Evolutionary conservation across 805 yeast genomes (phyloP).

Genomic region (Yarrowia osloensis): DNA sequence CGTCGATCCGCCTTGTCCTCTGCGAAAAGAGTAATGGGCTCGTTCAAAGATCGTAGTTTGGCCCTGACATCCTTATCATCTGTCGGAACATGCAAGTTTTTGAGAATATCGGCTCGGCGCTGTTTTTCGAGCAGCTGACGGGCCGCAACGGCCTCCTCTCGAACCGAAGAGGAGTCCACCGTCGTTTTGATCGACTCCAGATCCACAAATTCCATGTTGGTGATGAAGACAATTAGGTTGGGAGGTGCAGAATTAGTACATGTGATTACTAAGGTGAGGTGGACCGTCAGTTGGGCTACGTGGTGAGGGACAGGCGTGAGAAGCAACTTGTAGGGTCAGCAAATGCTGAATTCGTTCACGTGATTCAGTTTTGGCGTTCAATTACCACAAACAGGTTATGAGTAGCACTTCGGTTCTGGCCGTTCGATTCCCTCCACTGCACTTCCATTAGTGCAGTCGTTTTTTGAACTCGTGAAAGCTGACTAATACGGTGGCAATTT

Average conservation of each 20-base stretch:
- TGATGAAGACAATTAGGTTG: constrained; percentile 7
- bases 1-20: constrained; percentile 67
- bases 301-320: too few relatives aligned
- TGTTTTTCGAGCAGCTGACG: constrained; percentile 21
- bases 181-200: constrained; percentile 28
- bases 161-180: constrained; percentile 14
- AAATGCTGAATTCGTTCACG: too few relatives aligned
- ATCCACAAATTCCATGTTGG: constrained; percentile 26
- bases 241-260: constrained; percentile 15
- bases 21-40: constrained; percentile 58
- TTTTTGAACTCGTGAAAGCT: too few relatives aligned
- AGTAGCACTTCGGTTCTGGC: neutral
- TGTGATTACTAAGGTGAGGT: neutral
- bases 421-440: neutral
- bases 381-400: neutral
- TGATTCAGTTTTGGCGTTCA: too few relatives aligned
- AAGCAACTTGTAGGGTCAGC: too few relatives aligned
- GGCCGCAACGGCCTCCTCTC: constrained; percentile 26
- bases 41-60: constrained; percentile 52
- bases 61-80: constrained; percentile 62
- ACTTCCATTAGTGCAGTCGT: too few relatives aligned
- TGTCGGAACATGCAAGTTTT: constrained; percentile 54
- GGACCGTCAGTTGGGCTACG: neutral
- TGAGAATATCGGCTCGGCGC: constrained; percentile 31
- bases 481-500: neutral